Base-by-base conservation (phyloP, 2,329 filamentous ascomycete species). In the Helotiales sp. region DNA sequence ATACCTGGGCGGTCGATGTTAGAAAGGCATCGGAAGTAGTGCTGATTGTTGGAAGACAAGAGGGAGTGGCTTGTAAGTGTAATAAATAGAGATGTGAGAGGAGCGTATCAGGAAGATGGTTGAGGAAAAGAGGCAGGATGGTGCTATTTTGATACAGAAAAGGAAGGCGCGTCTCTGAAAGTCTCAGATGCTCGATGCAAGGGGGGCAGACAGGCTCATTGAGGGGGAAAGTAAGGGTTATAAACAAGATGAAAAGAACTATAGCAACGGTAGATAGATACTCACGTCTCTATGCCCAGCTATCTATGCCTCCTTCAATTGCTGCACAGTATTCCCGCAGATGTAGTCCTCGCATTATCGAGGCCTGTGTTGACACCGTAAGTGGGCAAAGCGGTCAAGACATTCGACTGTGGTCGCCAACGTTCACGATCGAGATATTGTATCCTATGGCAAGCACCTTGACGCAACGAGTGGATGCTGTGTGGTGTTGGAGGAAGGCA, bases 341-440 rank as follows among this genome's bases (percentile, higher is more conserved):
- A 13, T 20, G 54, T 37, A 24, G n/a, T 17, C 26, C 40, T 34
- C 34, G 54, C 54, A 57, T 57, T 57, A 57, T 57, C 54, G 32
- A 37, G 20, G n/a, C 32, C 54, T 37, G 30, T 40, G 2, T 34
- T 17, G 20, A 34, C 54, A 24, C 32, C 8, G 11, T 13, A n/a
- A 22, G 2, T 26, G 8, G 30, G 20, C 32, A 11, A n/a, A 5
- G 17, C 28, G 28, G 13, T 30, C 49, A 30, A 30, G 49, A 30
- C 24, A 52, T 52, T n/a, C 49, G 26, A 15, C 8, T 17, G 17
- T 55, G 11, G 5, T 55, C 28, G 52, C 30, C n/a, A 20, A 40
- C 54, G 54, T 52, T 57, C n/a, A 40, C 37, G 20, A 2, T 40
- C 10, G 13, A 57, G 54, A 34, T 7, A 20, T 11, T 2, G n/a